phyloP scores from a whole-genome alignment of 345 rosid genomes.

The Balakata baccata region DNA sequence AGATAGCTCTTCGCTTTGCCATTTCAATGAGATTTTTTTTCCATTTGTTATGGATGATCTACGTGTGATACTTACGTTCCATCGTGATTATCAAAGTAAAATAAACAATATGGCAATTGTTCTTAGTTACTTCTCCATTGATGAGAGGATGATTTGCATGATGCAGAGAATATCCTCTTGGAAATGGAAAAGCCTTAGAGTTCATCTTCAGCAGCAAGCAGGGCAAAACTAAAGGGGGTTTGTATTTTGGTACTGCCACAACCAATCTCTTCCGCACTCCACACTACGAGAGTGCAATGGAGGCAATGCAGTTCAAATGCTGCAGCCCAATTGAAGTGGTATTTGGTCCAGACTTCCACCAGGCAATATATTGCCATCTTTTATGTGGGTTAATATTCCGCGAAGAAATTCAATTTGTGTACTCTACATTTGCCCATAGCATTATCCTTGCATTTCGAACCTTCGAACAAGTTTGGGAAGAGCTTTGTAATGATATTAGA shows the following conservation, averaged over 20 bases:
- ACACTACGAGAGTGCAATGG: slow-evolving; percentile 55
- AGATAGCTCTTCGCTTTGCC: background rate
- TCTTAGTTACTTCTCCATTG: background rate
- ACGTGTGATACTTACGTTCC: no score
- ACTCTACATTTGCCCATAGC: slow-evolving; percentile 81
- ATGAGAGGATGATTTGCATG: slow-evolving; percentile 4
- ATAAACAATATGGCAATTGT: no score
- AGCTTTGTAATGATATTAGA: slow-evolving; percentile 60
- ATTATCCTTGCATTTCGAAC: slow-evolving; percentile 71
- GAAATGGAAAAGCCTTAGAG: slow-evolving; percentile 65
- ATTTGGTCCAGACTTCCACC: slow-evolving; percentile 84
- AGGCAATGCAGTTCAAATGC: slow-evolving; percentile 49
- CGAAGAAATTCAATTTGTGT: slow-evolving; percentile 67
- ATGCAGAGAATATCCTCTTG: slow-evolving; percentile 70
- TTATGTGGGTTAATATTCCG: slow-evolving; percentile 73
- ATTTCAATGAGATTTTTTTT: background rate
- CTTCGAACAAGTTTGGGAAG: slow-evolving; percentile 84
- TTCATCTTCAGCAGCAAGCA: slow-evolving; percentile 79
- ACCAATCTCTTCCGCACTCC: slow-evolving; percentile 68
- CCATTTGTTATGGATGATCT: background rate
- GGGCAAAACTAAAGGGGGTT: slow-evolving; percentile 70
- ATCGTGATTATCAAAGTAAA: no score
- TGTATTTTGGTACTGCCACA: slow-evolving; percentile 74
- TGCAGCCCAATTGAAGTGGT: slow-evolving; percentile 97
- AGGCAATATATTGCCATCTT: slow-evolving; percentile 92